Evolutionary conservation across 2,329 filamentous ascomycete species (phyloP).

Genomic region (Ophioceras dolichostomum): DNA sequence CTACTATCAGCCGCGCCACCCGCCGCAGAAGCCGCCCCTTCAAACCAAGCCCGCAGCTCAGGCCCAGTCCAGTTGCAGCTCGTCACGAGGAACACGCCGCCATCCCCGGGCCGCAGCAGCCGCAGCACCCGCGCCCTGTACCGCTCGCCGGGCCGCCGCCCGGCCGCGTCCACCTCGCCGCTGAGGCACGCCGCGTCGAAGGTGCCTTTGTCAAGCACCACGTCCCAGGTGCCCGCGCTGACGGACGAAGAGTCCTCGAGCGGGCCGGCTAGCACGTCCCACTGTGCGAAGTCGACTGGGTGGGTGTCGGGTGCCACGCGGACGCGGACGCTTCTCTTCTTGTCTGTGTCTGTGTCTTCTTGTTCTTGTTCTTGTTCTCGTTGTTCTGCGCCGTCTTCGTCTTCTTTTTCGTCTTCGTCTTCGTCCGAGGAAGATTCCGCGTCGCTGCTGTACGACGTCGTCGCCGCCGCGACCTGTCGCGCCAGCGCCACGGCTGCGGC

Average conservation of each 20-base stretch:
- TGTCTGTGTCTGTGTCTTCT: not conserved
- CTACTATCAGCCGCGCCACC: conserved; percentile 10
- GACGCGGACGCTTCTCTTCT: not conserved
- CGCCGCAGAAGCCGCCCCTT: conserved; percentile 17
- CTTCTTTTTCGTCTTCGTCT: conserved; percentile 10
- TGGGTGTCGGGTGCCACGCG: not conserved
- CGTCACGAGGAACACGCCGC: conserved; percentile 72
- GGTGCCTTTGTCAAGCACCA: conserved; percentile 95
- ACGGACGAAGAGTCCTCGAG: conserved; percentile 20
- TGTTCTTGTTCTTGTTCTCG: conserved; percentile 14
- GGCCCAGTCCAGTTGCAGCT: conserved; percentile 98
- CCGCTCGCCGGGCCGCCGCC: conserved; percentile 53
- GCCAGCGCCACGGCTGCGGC: conserved; percentile 63
- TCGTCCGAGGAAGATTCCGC: not conserved
- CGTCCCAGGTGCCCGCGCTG: conserved; percentile 54
- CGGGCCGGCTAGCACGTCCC: conserved; percentile 47
- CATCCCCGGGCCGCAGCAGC: conserved; percentile 59
- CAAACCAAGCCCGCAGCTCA: conserved; percentile 75
- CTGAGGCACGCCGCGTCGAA: conserved; percentile 89
- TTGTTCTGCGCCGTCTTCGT: conserved; percentile 12
- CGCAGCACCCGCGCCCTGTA: conserved; percentile 59
- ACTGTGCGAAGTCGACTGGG: conserved; percentile 34
- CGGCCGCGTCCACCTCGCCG: conserved; percentile 30
- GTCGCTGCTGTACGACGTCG: not conserved
- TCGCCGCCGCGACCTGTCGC: conserved; percentile 38